Conservation (phyloP, 208 protist genomes). For the Leptomonas seymouri region DNA sequence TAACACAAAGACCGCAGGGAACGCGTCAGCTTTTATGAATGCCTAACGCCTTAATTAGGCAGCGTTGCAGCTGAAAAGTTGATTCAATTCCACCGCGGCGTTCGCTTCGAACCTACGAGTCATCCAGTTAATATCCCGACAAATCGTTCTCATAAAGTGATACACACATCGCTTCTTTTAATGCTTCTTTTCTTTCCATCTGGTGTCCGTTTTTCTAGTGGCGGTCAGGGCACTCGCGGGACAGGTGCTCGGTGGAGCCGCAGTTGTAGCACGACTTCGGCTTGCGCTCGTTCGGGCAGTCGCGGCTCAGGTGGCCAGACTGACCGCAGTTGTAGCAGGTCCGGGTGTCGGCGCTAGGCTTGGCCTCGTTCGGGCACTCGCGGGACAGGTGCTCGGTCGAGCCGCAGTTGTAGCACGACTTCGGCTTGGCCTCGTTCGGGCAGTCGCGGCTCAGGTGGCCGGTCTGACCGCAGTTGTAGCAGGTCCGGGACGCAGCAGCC, state of each 20-base stretch:
- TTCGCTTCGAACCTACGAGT: not conserved
- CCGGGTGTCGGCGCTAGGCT: constrained; percentile 50
- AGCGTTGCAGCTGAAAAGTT: not conserved
- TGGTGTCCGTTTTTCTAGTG: constrained; percentile 29
- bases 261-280: constrained; percentile 53
- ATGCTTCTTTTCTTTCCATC: not conserved
- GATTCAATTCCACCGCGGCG: not conserved
- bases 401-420: constrained; percentile 78
- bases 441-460: constrained; percentile 79
- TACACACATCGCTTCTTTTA: not conserved
- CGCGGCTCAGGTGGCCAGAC: constrained; percentile 70
- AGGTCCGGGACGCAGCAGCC: constrained; percentile 39
- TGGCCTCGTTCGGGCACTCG: constrained; percentile 65
- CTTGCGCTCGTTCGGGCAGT: constrained; percentile 67
- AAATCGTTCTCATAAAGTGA: not conserved
- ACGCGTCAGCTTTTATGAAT: not conserved
- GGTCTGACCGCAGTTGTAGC: constrained; percentile 75
- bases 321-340: constrained; percentile 73
- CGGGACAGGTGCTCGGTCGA: constrained; percentile 71
- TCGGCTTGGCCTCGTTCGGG: constrained; percentile 47
- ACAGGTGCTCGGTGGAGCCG: constrained; percentile 57
- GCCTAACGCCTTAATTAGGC: not conserved
- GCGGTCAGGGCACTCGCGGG: constrained; percentile 67
- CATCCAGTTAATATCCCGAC: not conserved
- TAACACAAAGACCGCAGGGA: not conserved